A percentile compares a stretch with the other conserved stretches of the same genome.
Evolutionary conservation across 768 basidiomycete species (phyloP).

Genomic region (Lactifluus volemus): DNA sequence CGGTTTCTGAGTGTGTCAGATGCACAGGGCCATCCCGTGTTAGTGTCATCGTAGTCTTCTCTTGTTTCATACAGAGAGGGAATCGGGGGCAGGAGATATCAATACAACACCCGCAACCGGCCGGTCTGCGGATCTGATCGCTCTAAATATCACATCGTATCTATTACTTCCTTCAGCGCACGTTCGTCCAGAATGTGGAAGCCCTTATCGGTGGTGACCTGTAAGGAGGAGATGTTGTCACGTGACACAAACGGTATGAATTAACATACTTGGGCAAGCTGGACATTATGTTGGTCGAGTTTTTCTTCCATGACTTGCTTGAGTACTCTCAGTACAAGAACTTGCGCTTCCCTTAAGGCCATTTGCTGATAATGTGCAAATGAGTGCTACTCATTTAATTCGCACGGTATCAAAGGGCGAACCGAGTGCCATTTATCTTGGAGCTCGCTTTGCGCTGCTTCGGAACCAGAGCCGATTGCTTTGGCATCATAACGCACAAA

Average conservation of each 20-base stretch:
- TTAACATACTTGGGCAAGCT: constrained; percentile 74
- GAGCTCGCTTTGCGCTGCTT: constrained; percentile 93
- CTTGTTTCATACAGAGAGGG: not conserved
- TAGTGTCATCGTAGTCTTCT: not conserved
- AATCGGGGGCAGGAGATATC: not conserved
- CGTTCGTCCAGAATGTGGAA: constrained; percentile 85
- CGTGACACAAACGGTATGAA: not conserved
- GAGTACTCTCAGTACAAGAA: constrained; percentile 76
- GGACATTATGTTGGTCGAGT: constrained; percentile 96
- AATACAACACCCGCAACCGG: constrained; percentile 5
- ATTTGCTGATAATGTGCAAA: constrained; percentile 59
- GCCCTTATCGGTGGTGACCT: constrained; percentile 80
- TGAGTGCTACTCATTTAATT: not conserved
- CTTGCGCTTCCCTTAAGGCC: constrained; percentile 81
- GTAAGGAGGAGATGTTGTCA: not conserved
- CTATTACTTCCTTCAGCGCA: constrained; percentile 75
- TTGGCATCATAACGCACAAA: constrained; percentile 96
- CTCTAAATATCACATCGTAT: constrained; percentile 51
- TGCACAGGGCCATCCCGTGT: not conserved
- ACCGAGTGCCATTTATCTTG: constrained; percentile 98
- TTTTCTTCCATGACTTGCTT: constrained; percentile 99
- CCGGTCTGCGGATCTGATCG: not conserved
- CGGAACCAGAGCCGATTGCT: constrained; percentile 96
- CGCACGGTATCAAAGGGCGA: constrained; percentile 16
- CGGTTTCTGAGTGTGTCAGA: not conserved